A percentile compares a stretch with the other conserved stretches of the same genome.
Conservation (phyloP, 306 rosid genomes). For the Hippophae rhamnoides region DNA sequence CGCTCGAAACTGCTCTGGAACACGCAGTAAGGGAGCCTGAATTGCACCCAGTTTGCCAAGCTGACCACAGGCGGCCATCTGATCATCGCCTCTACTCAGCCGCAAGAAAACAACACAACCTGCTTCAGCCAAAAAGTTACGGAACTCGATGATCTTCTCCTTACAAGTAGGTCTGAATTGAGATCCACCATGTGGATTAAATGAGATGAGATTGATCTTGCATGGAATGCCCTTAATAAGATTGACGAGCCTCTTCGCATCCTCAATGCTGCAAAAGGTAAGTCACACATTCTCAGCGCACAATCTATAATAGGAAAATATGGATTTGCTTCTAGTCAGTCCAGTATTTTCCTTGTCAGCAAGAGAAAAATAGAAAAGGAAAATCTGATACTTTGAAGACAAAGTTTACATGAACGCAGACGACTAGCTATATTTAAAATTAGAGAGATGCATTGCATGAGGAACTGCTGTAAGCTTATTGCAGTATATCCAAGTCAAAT, state of each 20-base stretch:
- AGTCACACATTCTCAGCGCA: background rate
- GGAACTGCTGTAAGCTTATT: background rate
- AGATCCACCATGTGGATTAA: slow-evolving; percentile 76
- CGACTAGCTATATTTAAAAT: background rate
- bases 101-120: slow-evolving; percentile 59
- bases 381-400: background rate
- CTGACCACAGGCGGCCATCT: slow-evolving; percentile 98
- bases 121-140: slow-evolving; percentile 58
- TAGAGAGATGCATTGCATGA: background rate
- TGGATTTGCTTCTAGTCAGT: too few relatives aligned
- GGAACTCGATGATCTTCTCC: slow-evolving; percentile 65
- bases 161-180: slow-evolving; percentile 70
- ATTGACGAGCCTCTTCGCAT: slow-evolving; percentile 61
- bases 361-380: background rate
- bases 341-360: too few relatives aligned
- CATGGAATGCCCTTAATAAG: slow-evolving; percentile 85
- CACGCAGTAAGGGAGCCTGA: slow-evolving; percentile 74
- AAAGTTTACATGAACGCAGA: background rate
- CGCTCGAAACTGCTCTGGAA: slow-evolving; percentile 59
- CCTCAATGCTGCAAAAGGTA: slow-evolving; percentile 40
- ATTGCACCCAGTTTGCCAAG: slow-evolving; percentile 66
- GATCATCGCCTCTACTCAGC: slow-evolving; percentile 82
- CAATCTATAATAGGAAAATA: background rate
- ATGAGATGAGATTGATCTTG: slow-evolving; percentile 85
- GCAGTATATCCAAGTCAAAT: slow-evolving; percentile 15